Evolutionary conservation across 1,139 yeast species (phyloP).

Genomic region (Yamadazyma atlantica): DNA sequence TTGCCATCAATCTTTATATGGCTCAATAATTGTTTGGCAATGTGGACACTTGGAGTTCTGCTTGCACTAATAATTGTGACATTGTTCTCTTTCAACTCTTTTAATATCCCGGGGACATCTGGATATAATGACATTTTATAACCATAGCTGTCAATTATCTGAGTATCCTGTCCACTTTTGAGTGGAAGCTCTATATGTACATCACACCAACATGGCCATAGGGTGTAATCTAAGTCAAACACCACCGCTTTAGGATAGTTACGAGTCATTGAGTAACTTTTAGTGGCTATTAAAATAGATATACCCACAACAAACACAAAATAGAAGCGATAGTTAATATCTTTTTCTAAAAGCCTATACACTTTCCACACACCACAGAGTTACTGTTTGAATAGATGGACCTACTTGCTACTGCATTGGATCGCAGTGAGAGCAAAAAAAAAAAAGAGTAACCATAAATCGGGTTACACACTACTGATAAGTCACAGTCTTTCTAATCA

Average conservation of each 20-base stretch:
- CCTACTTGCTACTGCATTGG: too few species aligned
- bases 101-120: conserved; percentile 60
- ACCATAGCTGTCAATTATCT: conserved; percentile 47
- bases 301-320: background rate
- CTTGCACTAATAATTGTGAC: conserved; percentile 63
- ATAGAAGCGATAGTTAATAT: too few species aligned
- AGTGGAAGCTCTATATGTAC: conserved; percentile 62
- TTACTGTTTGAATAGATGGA: too few species aligned
- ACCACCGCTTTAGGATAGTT: conserved; percentile 61
- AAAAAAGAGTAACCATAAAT: background rate
- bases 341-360: too few species aligned
- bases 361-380: too few species aligned
- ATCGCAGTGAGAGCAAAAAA: background rate
- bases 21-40: conserved; percentile 58
- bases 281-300: background rate
- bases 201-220: conserved; percentile 73
- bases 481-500: background rate
- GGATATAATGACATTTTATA: conserved; percentile 50
- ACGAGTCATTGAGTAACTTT: conserved; percentile 5
- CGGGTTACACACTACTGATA: background rate
- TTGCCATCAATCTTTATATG: conserved; percentile 46
- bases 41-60: conserved; percentile 61
- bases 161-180: conserved; percentile 20
- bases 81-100: conserved; percentile 37
- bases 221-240: conserved; percentile 73